Evolutionary conservation across 2,329 filamentous ascomycete genomes (phyloP).

Genomic region (Aureobasidium lini): DNA sequence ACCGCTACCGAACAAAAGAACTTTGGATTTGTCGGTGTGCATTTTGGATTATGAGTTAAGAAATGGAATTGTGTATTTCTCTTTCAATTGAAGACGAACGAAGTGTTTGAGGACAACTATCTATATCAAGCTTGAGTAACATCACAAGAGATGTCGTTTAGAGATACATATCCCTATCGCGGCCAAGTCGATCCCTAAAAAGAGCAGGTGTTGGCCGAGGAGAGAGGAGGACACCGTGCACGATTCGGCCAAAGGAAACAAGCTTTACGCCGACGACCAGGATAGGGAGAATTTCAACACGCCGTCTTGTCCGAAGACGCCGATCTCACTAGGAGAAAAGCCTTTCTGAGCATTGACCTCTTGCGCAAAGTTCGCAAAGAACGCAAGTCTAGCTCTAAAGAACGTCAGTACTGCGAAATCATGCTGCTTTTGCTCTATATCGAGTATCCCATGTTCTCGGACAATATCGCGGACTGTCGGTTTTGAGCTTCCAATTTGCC

Average conservation of each 20-base stretch:
- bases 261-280: neutral
- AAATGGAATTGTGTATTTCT: neutral
- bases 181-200: neutral
- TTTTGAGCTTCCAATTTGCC: slow-evolving; percentile 11
- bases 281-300: neutral
- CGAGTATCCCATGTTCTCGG: neutral
- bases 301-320: slow-evolving; percentile 6
- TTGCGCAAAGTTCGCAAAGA: neutral
- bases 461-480: neutral
- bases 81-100: neutral
- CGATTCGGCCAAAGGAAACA: neutral
- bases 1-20: slow-evolving; percentile 49
- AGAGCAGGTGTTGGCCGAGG: slow-evolving; percentile 7
- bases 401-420: neutral
- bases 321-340: slow-evolving; percentile 4
- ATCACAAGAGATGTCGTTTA: neutral
- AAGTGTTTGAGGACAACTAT: neutral
- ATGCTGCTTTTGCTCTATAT: neutral
- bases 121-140: slow-evolving; percentile 8
- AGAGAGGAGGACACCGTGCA: neutral
- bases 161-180: neutral
- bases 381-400: neutral
- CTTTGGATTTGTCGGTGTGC: slow-evolving; percentile 19
- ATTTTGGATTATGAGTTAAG: neutral
- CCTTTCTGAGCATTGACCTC: neutral